Base-by-base conservation (phyloP, 2,329 filamentous ascomycete species). In the Sordariomycetes sp. region DNA sequence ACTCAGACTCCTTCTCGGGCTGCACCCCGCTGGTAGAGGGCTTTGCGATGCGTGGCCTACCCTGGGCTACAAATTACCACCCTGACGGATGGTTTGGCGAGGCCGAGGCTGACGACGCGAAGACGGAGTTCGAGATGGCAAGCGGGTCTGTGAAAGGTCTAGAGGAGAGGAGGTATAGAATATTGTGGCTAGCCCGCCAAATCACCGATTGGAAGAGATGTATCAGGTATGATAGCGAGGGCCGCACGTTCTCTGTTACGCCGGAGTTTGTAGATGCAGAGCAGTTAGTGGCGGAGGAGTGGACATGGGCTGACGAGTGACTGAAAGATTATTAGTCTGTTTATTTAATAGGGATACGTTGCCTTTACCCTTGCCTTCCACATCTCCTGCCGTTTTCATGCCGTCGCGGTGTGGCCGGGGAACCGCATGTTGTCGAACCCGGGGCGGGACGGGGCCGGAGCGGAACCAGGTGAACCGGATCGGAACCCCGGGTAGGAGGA, bases 91-190 rank as follows among this genome's bases (percentile, higher is more conserved):
- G 81, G 80, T 89, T 89, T 64, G 75, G 76, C 10, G 76, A 78
- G 1, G 78, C 78, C 59, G 75, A 84, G 6, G 85, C 88, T 32
- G 85, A 88, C n/a, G 83, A 87, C 12, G 85, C 88, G 61, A 79
- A 84, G 48, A 79, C 78, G 16, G 79, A 88, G 52, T 86, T 89
- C 64, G 69, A 80, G 0, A 71, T 81, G 0, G 85, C 81, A 0
- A 35, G 6, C 34, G 34, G 34, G 34, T 12, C 12, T 12, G 34
- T 12, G 34, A 35, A 12, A 35, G 84, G 85, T 66, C 74, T 73
- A 0, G 76, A 78, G 18, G 72, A 79, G n/a, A 73, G 86, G 6
- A 78, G 76, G 37, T 79, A 83, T 57, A 74, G 86, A 0, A 78
- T 86, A 0, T 65, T 88, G 0, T 85, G 80, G 72, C 68, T 87